A percentile compares a stretch with the other conserved stretches of the same genome.
Conservation (phyloP, 2,329 filamentous ascomycete genomes). For the Cylindrodendrum hubeiense region DNA sequence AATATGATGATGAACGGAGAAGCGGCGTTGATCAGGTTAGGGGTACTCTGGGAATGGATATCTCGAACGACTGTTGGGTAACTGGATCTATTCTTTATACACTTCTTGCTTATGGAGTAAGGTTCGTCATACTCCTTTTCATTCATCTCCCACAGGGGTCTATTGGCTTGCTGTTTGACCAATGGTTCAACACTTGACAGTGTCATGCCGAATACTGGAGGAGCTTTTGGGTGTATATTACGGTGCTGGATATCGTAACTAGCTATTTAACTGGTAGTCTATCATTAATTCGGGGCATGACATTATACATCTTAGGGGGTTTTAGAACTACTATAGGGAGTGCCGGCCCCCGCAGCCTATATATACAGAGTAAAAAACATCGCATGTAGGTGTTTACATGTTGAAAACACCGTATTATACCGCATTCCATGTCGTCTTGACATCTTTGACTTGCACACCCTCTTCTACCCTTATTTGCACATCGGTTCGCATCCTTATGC, state of each 20-base stretch:
- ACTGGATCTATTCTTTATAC: slow-evolving; percentile 18
- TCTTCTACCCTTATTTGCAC: slow-evolving; percentile 37
- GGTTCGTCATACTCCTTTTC: neutral
- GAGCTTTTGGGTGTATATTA: neutral
- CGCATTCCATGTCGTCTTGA: slow-evolving; percentile 36
- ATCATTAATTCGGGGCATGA: slow-evolving; percentile 10
- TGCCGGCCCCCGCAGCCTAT: neutral
- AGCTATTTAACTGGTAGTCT: neutral
- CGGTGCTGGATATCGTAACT: slow-evolving; percentile 5
- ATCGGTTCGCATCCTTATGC: slow-evolving; percentile 37
- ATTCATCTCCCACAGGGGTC: neutral
- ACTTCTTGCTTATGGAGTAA: neutral
- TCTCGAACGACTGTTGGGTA: slow-evolving; percentile 29
- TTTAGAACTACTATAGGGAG: neutral
- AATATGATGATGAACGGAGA: neutral
- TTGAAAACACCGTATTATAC: slow-evolving; percentile 20
- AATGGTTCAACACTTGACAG: neutral
- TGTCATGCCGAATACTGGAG: neutral
- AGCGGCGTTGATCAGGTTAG: neutral
- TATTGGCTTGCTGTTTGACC: neutral
- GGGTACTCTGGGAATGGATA: neutral
- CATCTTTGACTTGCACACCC: slow-evolving; percentile 26
- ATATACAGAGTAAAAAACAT: neutral
- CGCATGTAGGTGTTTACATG: neutral
- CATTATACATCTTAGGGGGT: slow-evolving; percentile 8